phyloP scores from a whole-genome alignment of 2,329 filamentous ascomycete species.

The Leptographium procerum region DNA sequence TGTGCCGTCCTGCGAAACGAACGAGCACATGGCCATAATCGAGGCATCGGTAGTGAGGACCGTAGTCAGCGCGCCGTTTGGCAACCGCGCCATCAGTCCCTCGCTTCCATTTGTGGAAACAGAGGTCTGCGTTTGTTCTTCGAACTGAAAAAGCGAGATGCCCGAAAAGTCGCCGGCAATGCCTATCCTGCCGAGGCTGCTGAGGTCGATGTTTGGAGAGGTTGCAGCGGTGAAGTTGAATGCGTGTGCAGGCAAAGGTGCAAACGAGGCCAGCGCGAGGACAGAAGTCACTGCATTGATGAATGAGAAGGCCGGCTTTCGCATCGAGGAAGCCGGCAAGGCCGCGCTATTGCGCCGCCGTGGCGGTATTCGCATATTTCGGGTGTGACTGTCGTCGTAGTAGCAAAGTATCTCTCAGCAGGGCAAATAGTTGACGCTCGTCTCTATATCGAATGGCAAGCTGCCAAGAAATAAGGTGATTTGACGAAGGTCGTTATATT shows the following conservation, averaged over 20 bases:
- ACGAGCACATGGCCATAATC: conserved; percentile 81
- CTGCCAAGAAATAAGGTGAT: background rate
- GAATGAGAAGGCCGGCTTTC: conserved; percentile 2
- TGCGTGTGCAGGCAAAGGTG: conserved; percentile 31
- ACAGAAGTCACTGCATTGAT: conserved; percentile 15
- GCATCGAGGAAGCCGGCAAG: conserved; percentile 12
- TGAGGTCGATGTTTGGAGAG: conserved; percentile 65
- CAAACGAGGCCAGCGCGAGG: conserved; percentile 28
- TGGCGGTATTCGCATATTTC: conserved; percentile 37
- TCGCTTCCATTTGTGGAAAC: conserved; percentile 67
- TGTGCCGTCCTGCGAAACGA: conserved; percentile 53
- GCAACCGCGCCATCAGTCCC: conserved; percentile 68
- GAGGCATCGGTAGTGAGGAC: conserved; percentile 69
- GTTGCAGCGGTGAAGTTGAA: conserved; percentile 52
- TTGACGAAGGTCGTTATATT: background rate
- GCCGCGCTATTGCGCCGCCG: conserved; percentile 26
- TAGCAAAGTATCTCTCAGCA: background rate
- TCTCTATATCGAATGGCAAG: background rate
- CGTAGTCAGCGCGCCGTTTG: conserved; percentile 71
- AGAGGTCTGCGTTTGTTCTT: conserved; percentile 61
- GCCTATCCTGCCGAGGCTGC: conserved; percentile 67
- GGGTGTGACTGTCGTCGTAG: background rate
- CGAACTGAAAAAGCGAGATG: conserved; percentile 79
- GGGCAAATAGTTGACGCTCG: background rate
- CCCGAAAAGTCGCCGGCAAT: conserved; percentile 84